Base-by-base conservation (phyloP, 2,329 filamentous ascomycete genomes). In the Ploettnerulaceae sp. region DNA sequence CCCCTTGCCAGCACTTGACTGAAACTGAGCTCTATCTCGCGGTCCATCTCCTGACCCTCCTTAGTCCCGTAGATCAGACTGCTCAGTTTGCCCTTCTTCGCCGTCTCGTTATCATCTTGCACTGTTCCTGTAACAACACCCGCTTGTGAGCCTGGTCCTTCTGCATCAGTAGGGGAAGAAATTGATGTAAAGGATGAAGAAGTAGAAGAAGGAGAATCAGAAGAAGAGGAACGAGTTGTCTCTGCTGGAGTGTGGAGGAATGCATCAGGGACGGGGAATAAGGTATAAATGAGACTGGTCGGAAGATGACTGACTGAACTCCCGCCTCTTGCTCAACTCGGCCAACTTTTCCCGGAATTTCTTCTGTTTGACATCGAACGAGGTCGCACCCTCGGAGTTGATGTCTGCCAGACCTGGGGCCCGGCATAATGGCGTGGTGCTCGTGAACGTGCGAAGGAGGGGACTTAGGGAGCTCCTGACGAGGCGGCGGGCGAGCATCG, bases 41-140 rank as follows among this genome's bases (percentile, higher is more conserved):
- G 86, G 63, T 98, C 93, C 66, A 96, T 80, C 71, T 95, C 86
- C 52, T 90, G 82, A 24, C 90, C 93, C 69, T 97, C 91, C 63
- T 93, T 89, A 11, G 93, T 98, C 62, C 93, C 93, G 69, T 98
- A 97, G 64, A 98, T 95, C 58, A 98, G 79, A 59, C 84, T 91
- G 26, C 86, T 85, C 48, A 98, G 69, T 29, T 86, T 80, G 12
- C 79, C 84, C 52, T 81, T 76, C 67, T 85, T 86, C 65, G 83
- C 36, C 7, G 40, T 36, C 14, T 53, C 71, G 41, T 74, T 64
- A 55, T 80, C 75, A 52, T 74, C 71, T 22, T 67, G 69, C 61
- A 86, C 79, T 53, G 77, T 74, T 60, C 75, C 74, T 67, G 72
- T 73, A 72, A 81, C 74, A 64, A 75, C 84, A 75, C 76, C 76